A percentile compares a stretch with the other conserved stretches of the same genome.
These are phyloP conservation scores for Didymella arachidicola DNA, from an alignment of 2,329 filamentous ascomycete genomes.

Conservation along the genomic window DNA sequence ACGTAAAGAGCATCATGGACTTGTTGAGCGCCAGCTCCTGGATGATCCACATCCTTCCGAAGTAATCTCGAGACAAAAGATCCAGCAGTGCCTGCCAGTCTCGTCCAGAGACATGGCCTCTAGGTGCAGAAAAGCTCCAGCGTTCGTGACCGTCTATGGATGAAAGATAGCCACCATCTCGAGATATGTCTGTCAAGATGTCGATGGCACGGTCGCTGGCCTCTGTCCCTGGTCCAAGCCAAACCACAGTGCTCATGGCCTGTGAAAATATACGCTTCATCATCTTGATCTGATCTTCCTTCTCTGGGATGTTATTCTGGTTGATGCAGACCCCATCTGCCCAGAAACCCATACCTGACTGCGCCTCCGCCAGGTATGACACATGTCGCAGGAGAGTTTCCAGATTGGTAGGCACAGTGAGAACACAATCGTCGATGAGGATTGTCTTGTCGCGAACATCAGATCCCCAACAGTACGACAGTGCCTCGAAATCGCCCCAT, in stretches of 20 bases:
- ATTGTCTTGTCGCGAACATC: background rate
- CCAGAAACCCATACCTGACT: constrained; percentile 3
- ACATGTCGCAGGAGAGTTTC: background rate
- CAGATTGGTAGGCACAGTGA: background rate
- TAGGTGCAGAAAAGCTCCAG: no score
- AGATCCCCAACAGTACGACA: constrained; percentile 2
- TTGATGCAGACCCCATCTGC: constrained; percentile 8
- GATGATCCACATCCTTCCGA: constrained; percentile 10
- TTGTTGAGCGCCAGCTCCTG: constrained; percentile 7
- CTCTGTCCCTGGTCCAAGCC: background rate
- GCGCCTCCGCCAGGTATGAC: background rate
- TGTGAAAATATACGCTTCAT: background rate
- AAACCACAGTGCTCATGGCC: background rate
- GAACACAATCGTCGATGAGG: background rate
- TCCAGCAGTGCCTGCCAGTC: background rate
- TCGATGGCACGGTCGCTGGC: background rate
- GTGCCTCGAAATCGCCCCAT: constrained; percentile 3
- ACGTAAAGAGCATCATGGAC: background rate
- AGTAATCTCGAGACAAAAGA: background rate
- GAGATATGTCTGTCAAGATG: background rate
- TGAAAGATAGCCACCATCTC: background rate
- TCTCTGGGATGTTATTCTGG: background rate
- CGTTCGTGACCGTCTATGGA: background rate
- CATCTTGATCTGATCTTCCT: background rate
- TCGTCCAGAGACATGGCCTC: no score